Percentiles rank a stretch among this genome's conserved stretches.
These are phyloP conservation scores for Cytauxzoon felis DNA, from an alignment of 169 alveolate species.

Conservation along the genomic window DNA sequence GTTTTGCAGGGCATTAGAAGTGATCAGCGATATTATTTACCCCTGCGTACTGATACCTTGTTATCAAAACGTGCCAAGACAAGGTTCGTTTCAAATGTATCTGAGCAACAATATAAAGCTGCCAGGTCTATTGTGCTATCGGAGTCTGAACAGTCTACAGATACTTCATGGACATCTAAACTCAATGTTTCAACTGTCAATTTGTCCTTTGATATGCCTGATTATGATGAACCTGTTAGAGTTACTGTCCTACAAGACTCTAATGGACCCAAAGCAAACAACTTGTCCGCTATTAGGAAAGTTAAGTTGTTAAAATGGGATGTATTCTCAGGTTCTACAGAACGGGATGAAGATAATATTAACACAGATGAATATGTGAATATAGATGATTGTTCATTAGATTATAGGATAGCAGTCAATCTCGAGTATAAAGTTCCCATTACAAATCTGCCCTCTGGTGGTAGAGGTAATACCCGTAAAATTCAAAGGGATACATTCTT, in stretches of 20 bases:
- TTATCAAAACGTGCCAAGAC: slow-evolving; percentile 46
- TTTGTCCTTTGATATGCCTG: slow-evolving; percentile 51
- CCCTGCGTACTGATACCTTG: slow-evolving; percentile 48
- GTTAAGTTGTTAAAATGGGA: slow-evolving; percentile 57
- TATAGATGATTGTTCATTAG: slow-evolving; percentile 10
- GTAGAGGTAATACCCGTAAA: slow-evolving; percentile 31
- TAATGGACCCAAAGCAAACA: background rate
- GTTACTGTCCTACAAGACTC: slow-evolving; percentile 17
- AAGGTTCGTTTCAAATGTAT: slow-evolving; percentile 39
- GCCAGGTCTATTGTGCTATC: slow-evolving; percentile 12
- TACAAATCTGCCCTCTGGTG: slow-evolving; percentile 38
- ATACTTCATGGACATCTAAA: slow-evolving; percentile 17
- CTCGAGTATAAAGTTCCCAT: slow-evolving; percentile 55
- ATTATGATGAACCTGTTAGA: slow-evolving; percentile 50
- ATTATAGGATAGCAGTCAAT: slow-evolving; percentile 62
- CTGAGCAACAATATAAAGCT: slow-evolving; percentile 28
- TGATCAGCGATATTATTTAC: slow-evolving; percentile 54
- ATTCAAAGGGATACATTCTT: slow-evolving; percentile 34
- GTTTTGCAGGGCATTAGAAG: slow-evolving; percentile 12
- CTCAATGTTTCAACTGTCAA: slow-evolving; percentile 26
- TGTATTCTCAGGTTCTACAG: slow-evolving; percentile 33
- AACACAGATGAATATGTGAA: slow-evolving; percentile 17
- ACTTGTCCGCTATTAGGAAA: slow-evolving; percentile 41
- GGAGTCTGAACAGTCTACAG: slow-evolving; percentile 6
- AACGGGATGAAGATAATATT: background rate